Base-by-base conservation (phyloP, 148 eudicot species). In the Cornus florida region DNA sequence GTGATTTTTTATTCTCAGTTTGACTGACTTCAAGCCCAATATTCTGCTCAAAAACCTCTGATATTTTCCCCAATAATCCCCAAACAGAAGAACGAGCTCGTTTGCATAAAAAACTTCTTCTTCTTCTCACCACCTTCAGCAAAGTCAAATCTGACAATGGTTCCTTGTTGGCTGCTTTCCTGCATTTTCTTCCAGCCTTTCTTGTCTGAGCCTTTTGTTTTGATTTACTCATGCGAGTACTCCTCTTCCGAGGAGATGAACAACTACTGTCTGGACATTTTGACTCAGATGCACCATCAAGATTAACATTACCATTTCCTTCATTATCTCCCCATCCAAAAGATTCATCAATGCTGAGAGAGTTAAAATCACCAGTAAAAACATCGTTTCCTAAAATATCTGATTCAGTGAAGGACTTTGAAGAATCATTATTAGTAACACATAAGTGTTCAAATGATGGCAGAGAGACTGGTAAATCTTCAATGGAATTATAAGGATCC, bases 41-140 rank as follows among this genome's bases (percentile, higher is more conserved):
- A 85, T 69, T 86, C 57, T 39, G 68, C 59, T 85, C 88, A 82
- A 90, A 88, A 80, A 84, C 23, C 67, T 77, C 82, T 12, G 70
- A 75, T 76, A 91, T 74, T 79, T 80, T 84, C 9, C 74, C 84
- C 14, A 82, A 32, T 4, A 71, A 77, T 69, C 97, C 98, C 99
- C 99, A 96, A 68, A 68, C 87, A 77, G 94, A 86, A 33, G 91
- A 83, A 78, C 91, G 91, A 70, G 87, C 77, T 43, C 82, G 84
- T 79, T 86, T 89, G 81, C 79, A 72, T 23, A 81, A 67, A 73
- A 76, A 78, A 84, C 95, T 96, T 84, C 99, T 93, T 78, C 88
- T 86, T 80, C 90, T 91, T 83, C 95, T 94, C 74, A 76, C 83
- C 70, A 92, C 88, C 48, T 82, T 78, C 80, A 83, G 72, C 31